These are phyloP conservation scores for Cornus florida DNA, from an alignment of 148 eudicot species.

Conservation along the genomic window DNA sequence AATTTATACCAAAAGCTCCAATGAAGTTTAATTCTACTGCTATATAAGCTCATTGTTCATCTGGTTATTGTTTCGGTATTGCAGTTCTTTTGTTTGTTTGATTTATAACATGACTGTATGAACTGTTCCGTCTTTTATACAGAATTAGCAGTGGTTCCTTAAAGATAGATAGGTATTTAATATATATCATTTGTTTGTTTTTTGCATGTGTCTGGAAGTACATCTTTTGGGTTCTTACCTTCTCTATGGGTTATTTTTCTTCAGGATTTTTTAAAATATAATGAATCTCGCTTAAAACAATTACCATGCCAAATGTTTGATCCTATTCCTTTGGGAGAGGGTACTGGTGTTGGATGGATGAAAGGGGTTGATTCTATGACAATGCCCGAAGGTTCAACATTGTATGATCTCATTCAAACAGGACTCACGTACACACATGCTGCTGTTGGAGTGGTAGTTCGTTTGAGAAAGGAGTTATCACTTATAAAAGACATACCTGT, in stretches of 20 bases:
- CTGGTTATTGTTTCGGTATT: neutral
- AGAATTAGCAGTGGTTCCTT: neutral
- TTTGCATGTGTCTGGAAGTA: neutral
- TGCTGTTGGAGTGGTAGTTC: constrained; percentile 87
- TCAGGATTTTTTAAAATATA: constrained; percentile 78
- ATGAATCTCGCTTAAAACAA: constrained; percentile 53
- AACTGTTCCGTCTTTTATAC: neutral
- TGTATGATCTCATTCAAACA: constrained; percentile 70
- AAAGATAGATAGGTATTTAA: neutral
- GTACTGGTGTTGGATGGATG: constrained; percentile 80
- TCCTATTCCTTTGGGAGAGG: constrained; percentile 92
- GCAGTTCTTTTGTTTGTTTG: neutral
- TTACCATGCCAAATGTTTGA: constrained; percentile 67
- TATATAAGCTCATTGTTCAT: neutral
- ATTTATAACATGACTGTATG: neutral
- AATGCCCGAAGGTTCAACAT: constrained; percentile 73
- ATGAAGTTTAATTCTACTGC: neutral
- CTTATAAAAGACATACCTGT: constrained; percentile 78
- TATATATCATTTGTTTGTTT: neutral
- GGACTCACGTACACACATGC: constrained; percentile 77
- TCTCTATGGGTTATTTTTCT: constrained; percentile 6
- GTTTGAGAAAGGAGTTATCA: constrained; percentile 83
- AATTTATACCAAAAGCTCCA: neutral
- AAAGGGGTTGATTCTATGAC: constrained; percentile 73
- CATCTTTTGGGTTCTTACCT: constrained; percentile 7